phyloP scores from a whole-genome alignment of 2,329 filamentous ascomycete genomes.

The Penicillium aurantiogriseum region DNA sequence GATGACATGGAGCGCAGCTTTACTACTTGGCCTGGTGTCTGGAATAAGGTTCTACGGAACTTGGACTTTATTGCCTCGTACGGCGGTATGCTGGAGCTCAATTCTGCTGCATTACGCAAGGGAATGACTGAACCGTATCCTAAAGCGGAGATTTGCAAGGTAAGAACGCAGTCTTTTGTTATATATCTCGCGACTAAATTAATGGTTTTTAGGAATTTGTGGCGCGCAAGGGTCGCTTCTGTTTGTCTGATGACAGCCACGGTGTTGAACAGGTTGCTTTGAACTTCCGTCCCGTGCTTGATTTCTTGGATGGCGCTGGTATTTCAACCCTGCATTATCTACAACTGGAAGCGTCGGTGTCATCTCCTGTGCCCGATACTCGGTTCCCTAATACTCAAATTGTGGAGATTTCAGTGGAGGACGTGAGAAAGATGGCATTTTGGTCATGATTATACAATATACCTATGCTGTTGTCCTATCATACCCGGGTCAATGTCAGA shows the following conservation, averaged over 20 bases:
- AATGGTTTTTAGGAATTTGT: constrained; percentile 61
- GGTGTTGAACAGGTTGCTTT: constrained; percentile 82
- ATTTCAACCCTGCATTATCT: constrained; percentile 43
- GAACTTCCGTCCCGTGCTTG: constrained; percentile 70
- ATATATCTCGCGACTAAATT: background rate
- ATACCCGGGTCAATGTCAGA: background rate
- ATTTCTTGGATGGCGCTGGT: constrained; percentile 60
- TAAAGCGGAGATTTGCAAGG: constrained; percentile 71
- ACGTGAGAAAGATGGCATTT: constrained; percentile 36
- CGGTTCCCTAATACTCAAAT: constrained; percentile 41
- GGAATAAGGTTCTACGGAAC: constrained; percentile 72
- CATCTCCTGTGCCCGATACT: constrained; percentile 25
- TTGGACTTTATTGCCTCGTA: constrained; percentile 68
- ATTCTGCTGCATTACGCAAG: constrained; percentile 83
- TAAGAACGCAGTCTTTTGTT: constrained; percentile 40
- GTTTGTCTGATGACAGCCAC: constrained; percentile 93
- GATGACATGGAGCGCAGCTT: constrained; percentile 64
- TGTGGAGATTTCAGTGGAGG: constrained; percentile 31
- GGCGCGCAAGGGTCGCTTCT: constrained; percentile 73
- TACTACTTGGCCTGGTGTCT: constrained; percentile 61
- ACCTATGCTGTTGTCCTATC: background rate
- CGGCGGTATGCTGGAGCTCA: constrained; percentile 83
- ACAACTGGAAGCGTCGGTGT: constrained; percentile 23
- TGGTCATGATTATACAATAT: constrained; percentile 22
- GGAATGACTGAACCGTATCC: constrained; percentile 91